phyloP scores from a whole-genome alignment of 345 rosid species.

The Sapria himalayana region DNA sequence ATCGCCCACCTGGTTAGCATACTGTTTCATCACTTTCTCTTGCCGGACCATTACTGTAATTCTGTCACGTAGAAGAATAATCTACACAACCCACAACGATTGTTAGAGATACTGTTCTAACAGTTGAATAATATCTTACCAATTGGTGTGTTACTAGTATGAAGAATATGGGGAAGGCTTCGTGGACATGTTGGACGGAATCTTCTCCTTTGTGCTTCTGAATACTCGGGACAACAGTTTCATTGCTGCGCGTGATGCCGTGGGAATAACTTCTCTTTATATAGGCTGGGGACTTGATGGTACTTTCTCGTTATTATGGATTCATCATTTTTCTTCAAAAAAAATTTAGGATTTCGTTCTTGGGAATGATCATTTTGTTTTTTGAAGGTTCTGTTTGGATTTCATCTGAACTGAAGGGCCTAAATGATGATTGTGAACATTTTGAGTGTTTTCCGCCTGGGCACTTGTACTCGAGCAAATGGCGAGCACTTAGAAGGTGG shows the following conservation, averaged over 20 bases:
- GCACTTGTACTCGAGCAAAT: conserved; percentile 73
- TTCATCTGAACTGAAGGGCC: conserved; percentile 76
- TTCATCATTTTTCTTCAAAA: not conserved
- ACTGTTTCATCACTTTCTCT: not conserved
- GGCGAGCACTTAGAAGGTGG: conserved; percentile 53
- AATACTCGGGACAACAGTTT: conserved; percentile 66
- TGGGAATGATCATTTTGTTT: too few species aligned
- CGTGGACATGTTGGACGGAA: conserved; percentile 79
- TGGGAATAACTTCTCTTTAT: conserved; percentile 87
- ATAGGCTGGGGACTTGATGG: conserved; percentile 95
- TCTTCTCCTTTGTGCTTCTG: conserved; percentile 79
- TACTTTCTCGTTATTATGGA: conserved; percentile 7
- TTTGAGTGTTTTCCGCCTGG: conserved; percentile 82
- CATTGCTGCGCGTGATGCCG: conserved; percentile 79
- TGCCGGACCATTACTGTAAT: too few species aligned
- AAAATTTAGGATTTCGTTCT: not conserved
- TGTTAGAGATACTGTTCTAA: too few species aligned
- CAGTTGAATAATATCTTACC: too few species aligned
- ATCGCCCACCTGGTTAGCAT: conserved; percentile 61
- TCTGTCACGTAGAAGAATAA: too few species aligned
- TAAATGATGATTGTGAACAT: conserved; percentile 76
- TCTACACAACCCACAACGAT: too few species aligned
- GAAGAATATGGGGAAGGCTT: conserved; percentile 78
- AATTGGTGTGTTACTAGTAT: too few species aligned
- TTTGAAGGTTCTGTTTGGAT: conserved; percentile 60